Conservation (phyloP, 371 early-diverging fungal genomes). For the Circinella minor region DNA sequence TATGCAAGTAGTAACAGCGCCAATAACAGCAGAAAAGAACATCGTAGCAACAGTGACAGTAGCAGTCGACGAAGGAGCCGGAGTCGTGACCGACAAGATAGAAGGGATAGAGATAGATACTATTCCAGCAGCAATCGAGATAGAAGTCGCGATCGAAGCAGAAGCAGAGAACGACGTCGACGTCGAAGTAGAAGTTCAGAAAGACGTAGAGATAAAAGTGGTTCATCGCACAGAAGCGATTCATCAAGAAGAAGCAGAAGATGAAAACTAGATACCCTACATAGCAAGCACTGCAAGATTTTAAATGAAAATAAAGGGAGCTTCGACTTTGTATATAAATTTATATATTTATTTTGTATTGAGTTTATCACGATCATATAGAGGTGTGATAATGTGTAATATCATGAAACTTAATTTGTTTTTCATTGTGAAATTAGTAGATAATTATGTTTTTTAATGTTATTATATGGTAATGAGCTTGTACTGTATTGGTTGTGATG, state of each 20-base stretch:
- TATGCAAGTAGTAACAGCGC: constrained; percentile 16
- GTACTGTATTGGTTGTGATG: too few species aligned
- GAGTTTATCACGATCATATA: too few species aligned
- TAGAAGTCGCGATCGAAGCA: constrained; percentile 17
- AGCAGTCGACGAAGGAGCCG: constrained; percentile 17
- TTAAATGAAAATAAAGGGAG: too few species aligned
- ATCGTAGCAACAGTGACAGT: constrained; percentile 11
- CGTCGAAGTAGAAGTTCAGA: constrained; percentile 10
- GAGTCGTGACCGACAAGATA: constrained; percentile 13
- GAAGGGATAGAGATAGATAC: background rate
- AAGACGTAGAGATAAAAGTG: background rate
- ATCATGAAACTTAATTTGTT: too few species aligned
- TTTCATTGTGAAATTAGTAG: too few species aligned
- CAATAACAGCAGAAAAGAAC: background rate
- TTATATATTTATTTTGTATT: too few species aligned
- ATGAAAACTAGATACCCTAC: constrained; percentile 5
- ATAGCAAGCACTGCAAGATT: background rate
- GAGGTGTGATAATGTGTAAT: too few species aligned
- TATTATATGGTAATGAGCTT: too few species aligned
- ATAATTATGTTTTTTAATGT: too few species aligned
- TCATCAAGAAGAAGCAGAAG: constrained; percentile 8
- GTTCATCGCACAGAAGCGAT: background rate
- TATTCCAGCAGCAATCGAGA: constrained; percentile 13
- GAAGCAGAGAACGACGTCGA: constrained; percentile 12
- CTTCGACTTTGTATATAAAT: too few species aligned